These are phyloP conservation scores for Harringtonia lauricola DNA, from an alignment of 2,329 filamentous ascomycete species.

Conservation along the genomic window DNA sequence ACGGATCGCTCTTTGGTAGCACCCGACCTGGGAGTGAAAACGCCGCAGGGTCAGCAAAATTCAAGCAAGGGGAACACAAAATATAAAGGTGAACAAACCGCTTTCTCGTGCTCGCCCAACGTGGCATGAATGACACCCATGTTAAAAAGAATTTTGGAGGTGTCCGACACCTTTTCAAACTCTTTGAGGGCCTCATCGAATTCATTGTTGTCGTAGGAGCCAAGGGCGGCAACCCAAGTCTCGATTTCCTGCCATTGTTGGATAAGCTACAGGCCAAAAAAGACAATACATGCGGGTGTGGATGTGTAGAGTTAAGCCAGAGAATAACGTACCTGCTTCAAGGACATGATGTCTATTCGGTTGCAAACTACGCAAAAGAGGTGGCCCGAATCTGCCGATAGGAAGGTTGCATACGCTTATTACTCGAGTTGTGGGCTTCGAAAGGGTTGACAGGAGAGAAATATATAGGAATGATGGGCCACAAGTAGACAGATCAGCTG, in stretches of 20 bases:
- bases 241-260: constrained; percentile 77
- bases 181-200: constrained; percentile 79
- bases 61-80: not conserved
- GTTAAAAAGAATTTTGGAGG: constrained; percentile 97
- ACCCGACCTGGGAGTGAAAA: constrained; percentile 59
- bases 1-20: constrained; percentile 82
- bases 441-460: not conserved
- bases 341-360: constrained; percentile 25
- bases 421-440: too few relatives aligned
- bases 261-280: too few relatives aligned
- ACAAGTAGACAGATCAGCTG: not conserved
- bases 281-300: too few relatives aligned
- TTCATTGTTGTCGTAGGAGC: constrained; percentile 91
- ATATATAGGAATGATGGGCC: not conserved
- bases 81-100: constrained; percentile 47
- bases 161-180: constrained; percentile 84
- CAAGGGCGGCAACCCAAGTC: constrained; percentile 89
- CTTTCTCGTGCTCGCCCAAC: constrained; percentile 88
- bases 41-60: not conserved
- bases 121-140: constrained; percentile 97
- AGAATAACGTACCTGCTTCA: constrained; percentile 25
- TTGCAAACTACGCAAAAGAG: too few relatives aligned
- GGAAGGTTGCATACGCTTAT: too few relatives aligned
- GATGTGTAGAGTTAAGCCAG: not conserved
- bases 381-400: too few relatives aligned